phyloP scores from a whole-genome alignment of 2,329 filamentous ascomycete genomes.

The Mollisiaceae sp. region DNA sequence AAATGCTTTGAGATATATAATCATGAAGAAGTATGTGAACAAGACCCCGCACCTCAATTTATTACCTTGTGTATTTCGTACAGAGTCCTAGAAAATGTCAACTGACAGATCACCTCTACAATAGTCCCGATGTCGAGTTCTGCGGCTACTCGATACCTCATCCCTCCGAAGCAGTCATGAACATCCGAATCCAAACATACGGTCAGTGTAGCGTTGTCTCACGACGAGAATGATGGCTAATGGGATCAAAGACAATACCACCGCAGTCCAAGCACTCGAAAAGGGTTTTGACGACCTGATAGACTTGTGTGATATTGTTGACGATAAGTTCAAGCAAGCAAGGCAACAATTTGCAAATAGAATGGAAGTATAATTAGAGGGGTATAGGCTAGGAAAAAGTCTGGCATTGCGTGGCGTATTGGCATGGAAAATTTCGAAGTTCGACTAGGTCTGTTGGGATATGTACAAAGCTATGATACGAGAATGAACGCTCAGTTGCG shows the following conservation, averaged over 20 bases:
- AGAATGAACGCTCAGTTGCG: constrained; percentile 40
- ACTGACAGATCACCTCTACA: constrained; percentile 20
- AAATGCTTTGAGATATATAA: constrained; percentile 91
- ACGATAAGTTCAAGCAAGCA: constrained; percentile 82
- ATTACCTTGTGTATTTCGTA: neutral
- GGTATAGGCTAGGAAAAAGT: neutral
- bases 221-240: constrained; percentile 23
- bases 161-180: constrained; percentile 95
- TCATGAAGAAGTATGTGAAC: constrained; percentile 91
- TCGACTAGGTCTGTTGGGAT: constrained; percentile 38
- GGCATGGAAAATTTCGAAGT: constrained; percentile 33
- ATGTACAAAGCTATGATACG: constrained; percentile 42
- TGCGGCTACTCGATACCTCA: constrained; percentile 98
- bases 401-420: constrained; percentile 40
- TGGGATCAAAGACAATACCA: constrained; percentile 68
- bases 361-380: constrained; percentile 25
- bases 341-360: constrained; percentile 58
- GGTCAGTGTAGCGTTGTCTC: constrained; percentile 60
- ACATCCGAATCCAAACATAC: constrained; percentile 95
- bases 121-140: constrained; percentile 92
- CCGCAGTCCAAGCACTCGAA: constrained; percentile 82
- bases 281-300: constrained; percentile 90
- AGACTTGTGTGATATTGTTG: constrained; percentile 90
- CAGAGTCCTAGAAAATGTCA: neutral
- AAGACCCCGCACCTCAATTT: neutral